Conservation (phyloP, 805 yeast species). For the Cephaloascus fragrans region DNA sequence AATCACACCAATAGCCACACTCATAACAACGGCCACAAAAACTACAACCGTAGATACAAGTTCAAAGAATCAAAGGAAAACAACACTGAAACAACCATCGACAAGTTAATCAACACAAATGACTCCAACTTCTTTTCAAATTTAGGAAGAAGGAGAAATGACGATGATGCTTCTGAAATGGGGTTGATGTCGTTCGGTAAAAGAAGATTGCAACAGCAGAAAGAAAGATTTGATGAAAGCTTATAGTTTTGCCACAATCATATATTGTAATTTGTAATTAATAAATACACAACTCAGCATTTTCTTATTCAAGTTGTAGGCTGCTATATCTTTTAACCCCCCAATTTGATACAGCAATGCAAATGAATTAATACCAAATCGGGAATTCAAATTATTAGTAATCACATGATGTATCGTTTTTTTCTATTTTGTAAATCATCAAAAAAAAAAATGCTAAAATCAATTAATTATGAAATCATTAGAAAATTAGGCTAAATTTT, state of each 20-base stretch:
- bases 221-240: conserved; percentile 1
- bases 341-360: too few relatives aligned
- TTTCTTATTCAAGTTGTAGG: neutral
- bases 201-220: conserved; percentile 10
- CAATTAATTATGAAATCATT: too few relatives aligned
- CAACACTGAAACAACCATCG: neutral
- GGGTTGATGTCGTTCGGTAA: conserved; percentile 13
- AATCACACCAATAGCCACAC: neutral
- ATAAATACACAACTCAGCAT: neutral
- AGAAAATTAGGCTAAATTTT: too few relatives aligned
- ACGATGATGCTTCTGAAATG: conserved; percentile 13
- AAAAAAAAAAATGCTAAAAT: too few relatives aligned
- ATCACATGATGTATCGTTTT: too few relatives aligned
- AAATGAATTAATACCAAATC: too few relatives aligned
- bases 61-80: neutral
- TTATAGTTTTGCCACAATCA: too few relatives aligned
- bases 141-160: conserved; percentile 16
- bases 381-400: too few relatives aligned
- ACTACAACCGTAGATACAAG: neutral
- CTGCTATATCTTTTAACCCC: neutral
- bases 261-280: neutral
- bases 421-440: too few relatives aligned
- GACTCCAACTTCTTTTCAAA: conserved; percentile 8
- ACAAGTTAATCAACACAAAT: conserved; percentile 3
- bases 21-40: conserved; percentile 1